These are phyloP conservation scores for Wickerhamomyces ciferrii DNA, from an alignment of 805 yeast species.

Conservation along the genomic window DNA sequence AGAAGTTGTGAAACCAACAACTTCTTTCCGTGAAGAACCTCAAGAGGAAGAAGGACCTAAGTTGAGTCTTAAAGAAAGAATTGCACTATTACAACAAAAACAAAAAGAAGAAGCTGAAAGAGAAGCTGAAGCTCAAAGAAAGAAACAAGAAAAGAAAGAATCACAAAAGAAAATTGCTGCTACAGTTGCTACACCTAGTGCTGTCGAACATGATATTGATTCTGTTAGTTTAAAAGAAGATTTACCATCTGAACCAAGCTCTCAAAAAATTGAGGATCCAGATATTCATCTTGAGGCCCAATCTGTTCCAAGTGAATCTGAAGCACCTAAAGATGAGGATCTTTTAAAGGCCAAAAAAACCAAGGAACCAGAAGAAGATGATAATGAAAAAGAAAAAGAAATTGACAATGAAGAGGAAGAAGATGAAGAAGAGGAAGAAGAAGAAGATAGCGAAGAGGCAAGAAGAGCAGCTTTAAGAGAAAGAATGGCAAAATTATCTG, in stretches of 20 bases:
- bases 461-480: slow-evolving; percentile 76
- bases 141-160: slow-evolving; percentile 46
- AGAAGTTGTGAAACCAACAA: not conserved
- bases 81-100: slow-evolving; percentile 74
- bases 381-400: slow-evolving; percentile 19
- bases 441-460: slow-evolving; percentile 71
- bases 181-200: slow-evolving; percentile 1
- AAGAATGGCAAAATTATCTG: slow-evolving; percentile 94
- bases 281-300: not conserved
- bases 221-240: not conserved
- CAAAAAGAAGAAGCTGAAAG: slow-evolving; percentile 77
- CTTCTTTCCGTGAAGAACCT: not conserved
- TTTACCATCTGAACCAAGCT: not conserved
- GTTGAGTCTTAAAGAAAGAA: slow-evolving; percentile 80
- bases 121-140: slow-evolving; percentile 54
- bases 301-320: not conserved
- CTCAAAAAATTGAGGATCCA: too few relatives aligned
- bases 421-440: slow-evolving; percentile 48
- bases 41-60: slow-evolving; percentile 61
- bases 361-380: slow-evolving; percentile 12
- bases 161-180: slow-evolving; percentile 21
- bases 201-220: not conserved
- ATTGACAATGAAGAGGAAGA: slow-evolving; percentile 43
- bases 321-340: not conserved
- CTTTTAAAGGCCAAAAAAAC: not conserved